These are phyloP conservation scores for Suillus subaureus DNA, from an alignment of 768 basidiomycete genomes.

Conservation along the genomic window DNA sequence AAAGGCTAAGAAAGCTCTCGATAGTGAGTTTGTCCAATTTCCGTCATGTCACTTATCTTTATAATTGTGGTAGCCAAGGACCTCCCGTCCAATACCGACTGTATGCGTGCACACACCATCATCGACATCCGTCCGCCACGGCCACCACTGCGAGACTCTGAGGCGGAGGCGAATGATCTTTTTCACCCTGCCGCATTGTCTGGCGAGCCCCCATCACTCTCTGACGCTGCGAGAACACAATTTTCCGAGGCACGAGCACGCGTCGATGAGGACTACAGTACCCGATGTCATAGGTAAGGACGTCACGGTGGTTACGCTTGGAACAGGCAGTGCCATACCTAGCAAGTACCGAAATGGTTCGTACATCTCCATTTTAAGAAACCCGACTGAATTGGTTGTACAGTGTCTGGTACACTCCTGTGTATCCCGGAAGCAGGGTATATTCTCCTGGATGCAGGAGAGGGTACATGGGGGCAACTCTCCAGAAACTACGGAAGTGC, in stretches of 20 bases:
- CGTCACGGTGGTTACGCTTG: conserved; percentile 74
- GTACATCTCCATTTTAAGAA: conserved; percentile 18
- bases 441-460: conserved; percentile 86
- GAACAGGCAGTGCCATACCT: conserved; percentile 87
- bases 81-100: background rate
- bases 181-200: background rate
- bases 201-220: background rate
- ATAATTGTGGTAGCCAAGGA: background rate
- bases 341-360: conserved; percentile 86
- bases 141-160: background rate
- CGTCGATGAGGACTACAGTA: conserved; percentile 23
- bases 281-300: conserved; percentile 52
- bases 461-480: conserved; percentile 92
- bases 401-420: conserved; percentile 78
- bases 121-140: background rate
- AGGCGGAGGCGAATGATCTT: background rate
- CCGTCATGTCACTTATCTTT: background rate
- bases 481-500: conserved; percentile 69
- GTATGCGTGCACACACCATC: background rate
- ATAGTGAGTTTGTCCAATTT: background rate
- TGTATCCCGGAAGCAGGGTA: conserved; percentile 71
- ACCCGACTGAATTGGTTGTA: conserved; percentile 1
- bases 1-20: background rate
- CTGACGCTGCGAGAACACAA: conserved; percentile 32
- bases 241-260: conserved; percentile 42